Base-by-base conservation (phyloP, 495 filamentous ascomycete species). In the Acidiella bohemica region DNA sequence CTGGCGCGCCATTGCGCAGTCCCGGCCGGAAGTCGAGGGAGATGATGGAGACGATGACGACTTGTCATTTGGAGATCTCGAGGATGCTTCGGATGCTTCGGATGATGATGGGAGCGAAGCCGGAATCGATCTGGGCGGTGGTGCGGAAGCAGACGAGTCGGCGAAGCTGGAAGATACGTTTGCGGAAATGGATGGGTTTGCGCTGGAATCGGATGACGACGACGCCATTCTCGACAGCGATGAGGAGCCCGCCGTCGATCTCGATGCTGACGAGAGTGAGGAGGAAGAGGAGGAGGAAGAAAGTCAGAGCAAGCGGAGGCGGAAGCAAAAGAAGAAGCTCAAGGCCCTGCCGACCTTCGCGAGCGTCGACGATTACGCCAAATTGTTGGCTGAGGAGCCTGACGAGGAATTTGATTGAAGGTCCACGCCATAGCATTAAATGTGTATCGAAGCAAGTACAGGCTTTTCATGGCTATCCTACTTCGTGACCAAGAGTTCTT, bases 341-440 rank as follows among this genome's bases (percentile, higher is more conserved):
- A 92, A 82, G 68, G 70, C 73, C 48, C 65, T 97, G 46, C 90
- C 90, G 3, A 92, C 75, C 0, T 97, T 96, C 64, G 90, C 92
- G 16, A 86, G 81, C 22, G 78, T 68, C 14, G 90, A 96, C 16
- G 92, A 97, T 53, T 96, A 96, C 61, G 88, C 85, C 18, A 79
- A 79, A 46, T 70, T 95, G 67, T 55, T 97, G 37, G 84, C 85
- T 44, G 80, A 80, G 32, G 78, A 78, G 22, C 23, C 26, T 0
- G 47, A 47, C 23, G 43, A 41, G n/a, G n/a, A n/a, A n/a, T n/a
- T n/a, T 36, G 31, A 39, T 34, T 47, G 36, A 32, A 3, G 6
- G 30, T 33, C n/a, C n/a, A 27, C n/a, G n/a, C 25, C 25, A 27
- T 7, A 27, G 14, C 7, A 19, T 19, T 36, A 36, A 4, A 13